Conservation (phyloP, 1,139 yeast genomes). For the Tardiomyces blankii region DNA sequence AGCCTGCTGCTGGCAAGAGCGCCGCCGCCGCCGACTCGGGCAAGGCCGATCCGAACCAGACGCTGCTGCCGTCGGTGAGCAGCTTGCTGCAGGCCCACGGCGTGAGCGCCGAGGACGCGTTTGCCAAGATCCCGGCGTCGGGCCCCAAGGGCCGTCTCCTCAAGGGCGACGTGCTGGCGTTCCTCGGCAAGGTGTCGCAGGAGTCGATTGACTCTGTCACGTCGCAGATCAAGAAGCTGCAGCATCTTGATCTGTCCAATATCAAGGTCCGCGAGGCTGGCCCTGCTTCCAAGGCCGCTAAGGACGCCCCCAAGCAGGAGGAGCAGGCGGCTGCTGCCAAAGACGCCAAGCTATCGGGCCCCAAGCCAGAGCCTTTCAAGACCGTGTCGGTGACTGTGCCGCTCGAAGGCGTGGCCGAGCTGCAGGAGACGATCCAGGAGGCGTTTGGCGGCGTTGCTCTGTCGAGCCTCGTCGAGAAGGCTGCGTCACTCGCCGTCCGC, state of each 20-base stretch:
- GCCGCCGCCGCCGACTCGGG: slow-evolving; percentile 9
- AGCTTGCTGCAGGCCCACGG: slow-evolving; percentile 48
- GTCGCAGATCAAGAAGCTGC: slow-evolving; percentile 43
- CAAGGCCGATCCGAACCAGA: slow-evolving; percentile 52
- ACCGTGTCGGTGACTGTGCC: not conserved
- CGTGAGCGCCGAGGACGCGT: slow-evolving; percentile 59
- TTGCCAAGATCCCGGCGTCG: slow-evolving; percentile 62
- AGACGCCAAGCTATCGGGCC: not conserved
- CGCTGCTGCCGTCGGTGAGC: slow-evolving; percentile 73
- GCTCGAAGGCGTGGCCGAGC: not conserved
- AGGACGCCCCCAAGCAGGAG: slow-evolving; percentile 21
- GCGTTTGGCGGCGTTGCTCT: slow-evolving; percentile 14
- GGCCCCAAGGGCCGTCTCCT: slow-evolving; percentile 84
- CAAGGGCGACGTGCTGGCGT: slow-evolving; percentile 86
- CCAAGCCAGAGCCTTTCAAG: not conserved
- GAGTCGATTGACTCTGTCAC: slow-evolving; percentile 45
- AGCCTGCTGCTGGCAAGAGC: slow-evolving; percentile 8
- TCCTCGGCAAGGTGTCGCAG: slow-evolving; percentile 56
- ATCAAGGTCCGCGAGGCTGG: slow-evolving; percentile 33
- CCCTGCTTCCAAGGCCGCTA: slow-evolving; percentile 14
- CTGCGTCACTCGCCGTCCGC: slow-evolving; percentile 28
- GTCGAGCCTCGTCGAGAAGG: slow-evolving; percentile 26
- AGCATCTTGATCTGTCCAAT: slow-evolving; percentile 67
- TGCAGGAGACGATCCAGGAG: not conserved
- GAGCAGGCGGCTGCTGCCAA: not conserved